Evolutionary conservation across 768 basidiomycete genomes (phyloP), one percentile per base, ranked within the genome.

Genomic region (Xerocomellus dryophilus): DNA sequence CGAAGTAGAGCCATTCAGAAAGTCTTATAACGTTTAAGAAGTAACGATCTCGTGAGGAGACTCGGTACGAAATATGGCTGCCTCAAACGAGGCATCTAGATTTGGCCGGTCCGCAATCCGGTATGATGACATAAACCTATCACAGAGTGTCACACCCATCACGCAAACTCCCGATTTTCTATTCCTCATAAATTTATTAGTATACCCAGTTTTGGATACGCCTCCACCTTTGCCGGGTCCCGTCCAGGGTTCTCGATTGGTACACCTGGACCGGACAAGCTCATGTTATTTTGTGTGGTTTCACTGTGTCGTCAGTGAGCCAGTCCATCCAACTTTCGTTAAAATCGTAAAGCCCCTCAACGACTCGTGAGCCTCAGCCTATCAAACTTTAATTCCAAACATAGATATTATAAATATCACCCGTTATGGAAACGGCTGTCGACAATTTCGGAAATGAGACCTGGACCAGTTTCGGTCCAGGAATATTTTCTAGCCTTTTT

Each of bases 1-100:
- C 47, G 61, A 60, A 58, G 41, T 46, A 59, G 46, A 52, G 53
- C 52, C 60, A 70, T 72, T 47, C 25, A 47, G 49, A 63, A 59
- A 52, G 56, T 64, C 71, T 71, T 70, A 70, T 69, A 72, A 66
- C 62, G 68, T 60, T 61, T 50, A 67, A 62, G 61, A 60, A 64
- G 55, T 51, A 54, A 38, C 53, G 59, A 68, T 70, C 69, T 71
- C 70, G 70, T 71, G 75, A 70, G 67, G 63, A 61, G 57, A 56
- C 58, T 59, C 43, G 58, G 61, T 56, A 67, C 63, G 58, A 62
- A 64, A 67, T 51, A 61, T 59, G 56, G 34, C 57, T 52, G 60
- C 59, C 27, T 60, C 50, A 63, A 63, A 61, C 55, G 44, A 56
- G 60, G 15, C 34, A 70, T 56, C 39, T 4, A 61, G 54, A 52